Evolutionary conservation across 1,139 yeast species (phyloP), one percentile per base, ranked within the genome.

Genomic region (Diutina siamensis): DNA sequence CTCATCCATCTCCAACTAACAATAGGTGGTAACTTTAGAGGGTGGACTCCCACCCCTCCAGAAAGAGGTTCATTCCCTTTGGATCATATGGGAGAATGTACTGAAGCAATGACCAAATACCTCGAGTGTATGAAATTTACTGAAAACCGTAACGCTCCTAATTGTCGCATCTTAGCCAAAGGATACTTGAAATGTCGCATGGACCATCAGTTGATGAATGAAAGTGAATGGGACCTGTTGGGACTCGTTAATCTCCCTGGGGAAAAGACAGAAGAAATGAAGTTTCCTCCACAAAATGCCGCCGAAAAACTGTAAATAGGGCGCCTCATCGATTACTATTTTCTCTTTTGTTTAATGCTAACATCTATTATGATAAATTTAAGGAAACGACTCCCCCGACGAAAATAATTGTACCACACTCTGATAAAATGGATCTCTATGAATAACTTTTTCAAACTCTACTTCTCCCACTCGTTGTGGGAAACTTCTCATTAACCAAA

Each of bases 61-160:
- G 95, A 89, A 55, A 70, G 96, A 55, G 98, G 98, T 0, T 85
- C 97, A 0, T 92, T 92, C 61, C 98, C 97, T 1, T 68, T 92
- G 46, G 98, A 92, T 57, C 98, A 92, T 58, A 85, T 79, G 50
- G 85, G 80, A 1, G 97, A 92, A 55, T 92, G 97, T 59, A 77
- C 79, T 17, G 70, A 70, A 21, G 75, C 78, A 50, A 92, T 88
- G 94, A 61, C 69, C 46, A 77, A 76, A 49, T 92, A 92, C 59
- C 67, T 92, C 51, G 67, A 78, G 47, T 92, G 98, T 63, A 67
- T 92, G 66, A 82, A 83, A 57, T 68, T 79, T 41, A 87, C 89
- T 13, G 73, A 73, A 48, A 92, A 92, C 51, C 80, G 80, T 54
- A 88, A 89, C 61, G 94, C 97, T 4, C 87, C 92, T 31, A 86